Evolutionary conservation across 2,329 filamentous ascomycete genomes (phyloP), one percentile per base, ranked within the genome.

Genomic region (Cladosporium sp.): DNA sequence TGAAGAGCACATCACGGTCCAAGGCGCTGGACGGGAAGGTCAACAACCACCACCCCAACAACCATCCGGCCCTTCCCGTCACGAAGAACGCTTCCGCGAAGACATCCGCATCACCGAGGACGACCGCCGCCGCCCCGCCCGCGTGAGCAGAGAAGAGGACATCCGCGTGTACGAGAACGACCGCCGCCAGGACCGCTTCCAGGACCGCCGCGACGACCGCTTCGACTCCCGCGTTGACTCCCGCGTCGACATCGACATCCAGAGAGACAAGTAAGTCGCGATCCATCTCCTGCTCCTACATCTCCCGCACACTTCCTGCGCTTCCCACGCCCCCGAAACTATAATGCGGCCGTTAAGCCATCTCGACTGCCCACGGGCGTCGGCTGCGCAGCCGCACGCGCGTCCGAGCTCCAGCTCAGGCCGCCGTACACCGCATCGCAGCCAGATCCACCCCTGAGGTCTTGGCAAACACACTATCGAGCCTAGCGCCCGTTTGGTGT

Each of bases 1-100:
- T 84, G 89, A 95, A 84, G 83, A 88, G 79, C 85, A 92, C 77
- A 83, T 89, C 79, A 85, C 83, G 77, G 78, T 79, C 78, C 77
- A 73, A 78, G 84, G 84, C 85, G 86, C 88, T 87, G 91, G 91
- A 95, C 91, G 89, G 90, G 90, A 95, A 91, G 89, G 87, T 89
- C 83, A 57, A 87, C 81, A 89, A 86, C 86, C 85, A 83, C 77
- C 77, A 81, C 68, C 76, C 74, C 70, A 75, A 61, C 55, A 48
- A 37, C 65, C 65, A 66, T 68, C 80, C 72, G 77, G 78, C 72
- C 82, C 84, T 77, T 83, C 82, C 67, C 79, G 78, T 68, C 77
- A 80, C 74, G 74, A 82, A 65, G 81, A 77, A 72, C 79, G 79
- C 76, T 82, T 79, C 77, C 63, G 63, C 57, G 87, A 95, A 83